Evolutionary conservation across 2,329 filamentous ascomycete genomes (phyloP), one percentile per base, ranked within the genome.

Genomic region (Botrytis hyacinthi): DNA sequence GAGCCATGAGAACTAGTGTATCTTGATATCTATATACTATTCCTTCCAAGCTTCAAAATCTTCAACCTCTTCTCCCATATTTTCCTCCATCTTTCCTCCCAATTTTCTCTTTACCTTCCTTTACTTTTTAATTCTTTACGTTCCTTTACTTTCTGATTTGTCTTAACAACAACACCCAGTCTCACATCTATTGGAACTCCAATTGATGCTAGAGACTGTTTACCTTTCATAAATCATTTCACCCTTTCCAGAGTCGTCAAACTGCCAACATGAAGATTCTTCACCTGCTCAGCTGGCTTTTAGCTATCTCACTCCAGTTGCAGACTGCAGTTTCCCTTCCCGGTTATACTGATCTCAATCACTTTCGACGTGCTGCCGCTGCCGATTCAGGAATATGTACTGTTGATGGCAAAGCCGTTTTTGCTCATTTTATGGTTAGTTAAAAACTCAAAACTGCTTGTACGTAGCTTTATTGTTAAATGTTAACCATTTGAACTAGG

Each of bases 401-500:
- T 35, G 18, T 22, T 67, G 44, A 37, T 59, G 29, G 29, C 20
- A 67, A 67, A 29, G 29, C 65, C 26, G 65, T 67, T 16, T 67
- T 67, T 35, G 65, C 65, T 48, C 65, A 67, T 51, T 67, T 67
- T 12, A 67, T 67, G 65, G 65, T 67, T 29, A 40, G 65, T 54
- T 16, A 14, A 48, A 14, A 20, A 3, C 20, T 35, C 20, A 37
- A 4, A n/a, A 29, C 14, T n/a, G 14, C 4, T 62, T 29, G 8
- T 37, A 62, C 7, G 8, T 62, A 18, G 3, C 9, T 67, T 67
- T 40, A 20, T n/a, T 37, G 26, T 22, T 54, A 4, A 37, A 32
- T 37, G 4, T 12, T 51, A 35, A 46, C 16, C 37, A 4, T 32
- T 37, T 37, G 20, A 48, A 35, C 22, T 35, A 67, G 65, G 65